phyloP scores from a whole-genome alignment of 2,329 filamentous ascomycete genomes.

The Pseudocercospora pini-densiflorae region DNA sequence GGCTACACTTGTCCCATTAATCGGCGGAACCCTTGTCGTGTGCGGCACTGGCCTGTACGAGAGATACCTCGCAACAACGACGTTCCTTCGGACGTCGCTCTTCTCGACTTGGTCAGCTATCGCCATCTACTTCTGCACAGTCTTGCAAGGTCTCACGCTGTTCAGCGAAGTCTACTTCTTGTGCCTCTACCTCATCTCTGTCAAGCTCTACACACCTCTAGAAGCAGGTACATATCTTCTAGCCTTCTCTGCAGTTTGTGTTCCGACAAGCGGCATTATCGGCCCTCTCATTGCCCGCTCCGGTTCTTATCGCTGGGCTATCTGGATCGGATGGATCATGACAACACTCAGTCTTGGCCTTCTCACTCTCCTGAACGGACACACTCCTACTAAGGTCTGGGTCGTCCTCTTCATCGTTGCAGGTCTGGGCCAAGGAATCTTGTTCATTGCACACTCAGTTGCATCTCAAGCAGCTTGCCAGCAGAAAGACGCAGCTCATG shows the following conservation, averaged over 20 bases:
- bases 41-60: constrained; percentile 32
- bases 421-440: constrained; percentile 49
- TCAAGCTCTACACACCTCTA: constrained; percentile 46
- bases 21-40: constrained; percentile 40
- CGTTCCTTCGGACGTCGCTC: constrained; percentile 39
- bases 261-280: constrained; percentile 32
- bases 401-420: constrained; percentile 49
- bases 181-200: constrained; percentile 49
- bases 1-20: constrained; percentile 42
- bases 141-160: constrained; percentile 39
- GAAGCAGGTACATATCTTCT: constrained; percentile 47
- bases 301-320: constrained; percentile 35
- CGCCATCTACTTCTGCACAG: constrained; percentile 37
- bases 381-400: constrained; percentile 47
- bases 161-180: constrained; percentile 47
- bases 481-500: constrained; percentile 42
- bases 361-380: constrained; percentile 45
- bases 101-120: constrained; percentile 38
- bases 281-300: constrained; percentile 39
- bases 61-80: constrained; percentile 28
- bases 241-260: constrained; percentile 39
- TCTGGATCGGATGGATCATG: constrained; percentile 38
- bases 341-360: constrained; percentile 50
- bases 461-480: constrained; percentile 47
- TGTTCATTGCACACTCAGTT: constrained; percentile 49